Conservation (phyloP, 2,329 filamentous ascomycete genomes). For the Apiospora arundinis region DNA sequence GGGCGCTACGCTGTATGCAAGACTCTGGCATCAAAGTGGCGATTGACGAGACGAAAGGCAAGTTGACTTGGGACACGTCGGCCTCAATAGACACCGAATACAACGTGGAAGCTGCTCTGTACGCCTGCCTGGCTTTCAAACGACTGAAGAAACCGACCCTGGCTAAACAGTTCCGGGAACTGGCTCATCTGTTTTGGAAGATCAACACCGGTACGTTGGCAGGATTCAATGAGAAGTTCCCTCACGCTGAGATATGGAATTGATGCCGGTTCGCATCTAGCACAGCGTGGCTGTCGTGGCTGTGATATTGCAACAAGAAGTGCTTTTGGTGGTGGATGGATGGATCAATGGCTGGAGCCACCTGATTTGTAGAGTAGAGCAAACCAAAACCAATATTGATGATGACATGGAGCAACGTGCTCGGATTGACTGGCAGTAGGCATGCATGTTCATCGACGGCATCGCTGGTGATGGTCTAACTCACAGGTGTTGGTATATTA, state of each 20-base stretch:
- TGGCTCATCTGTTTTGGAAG: neutral
- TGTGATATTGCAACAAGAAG: neutral
- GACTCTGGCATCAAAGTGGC: neutral
- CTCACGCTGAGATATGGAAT: neutral
- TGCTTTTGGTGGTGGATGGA: neutral
- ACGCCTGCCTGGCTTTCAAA: neutral
- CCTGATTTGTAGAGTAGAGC: neutral
- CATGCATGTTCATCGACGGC: neutral
- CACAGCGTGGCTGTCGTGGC: neutral
- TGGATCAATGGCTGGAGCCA: neutral
- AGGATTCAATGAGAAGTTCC: neutral
- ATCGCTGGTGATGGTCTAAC: rapidly evolving
- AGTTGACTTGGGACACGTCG: neutral
- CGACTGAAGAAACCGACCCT: neutral
- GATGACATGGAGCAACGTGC: neutral
- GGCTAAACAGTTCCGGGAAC: neutral
- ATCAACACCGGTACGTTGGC: neutral
- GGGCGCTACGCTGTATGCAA: neutral
- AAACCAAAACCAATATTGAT: neutral
- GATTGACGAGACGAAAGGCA: neutral
- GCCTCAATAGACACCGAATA: neutral
- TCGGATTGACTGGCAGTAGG: too few species aligned
- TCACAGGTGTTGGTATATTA: neutral
- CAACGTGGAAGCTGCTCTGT: neutral
- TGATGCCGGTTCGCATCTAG: neutral